Evolutionary conservation across 2,329 filamentous ascomycete genomes (phyloP).

Genomic region (Epichloe sibirici): DNA sequence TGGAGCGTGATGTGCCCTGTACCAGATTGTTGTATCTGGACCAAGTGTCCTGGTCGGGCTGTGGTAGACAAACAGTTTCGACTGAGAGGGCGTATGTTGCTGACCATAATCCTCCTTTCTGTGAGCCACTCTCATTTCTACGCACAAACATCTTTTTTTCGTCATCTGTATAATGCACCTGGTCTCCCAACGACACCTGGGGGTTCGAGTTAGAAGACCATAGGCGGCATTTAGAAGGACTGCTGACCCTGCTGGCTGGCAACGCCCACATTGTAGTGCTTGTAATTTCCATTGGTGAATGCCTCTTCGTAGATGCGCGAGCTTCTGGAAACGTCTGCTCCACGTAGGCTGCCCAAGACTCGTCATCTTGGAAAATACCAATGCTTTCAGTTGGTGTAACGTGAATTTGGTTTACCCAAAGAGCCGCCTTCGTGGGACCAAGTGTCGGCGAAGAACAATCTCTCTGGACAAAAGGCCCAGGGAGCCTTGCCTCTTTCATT

Average conservation of each 20-base stretch:
- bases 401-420: not conserved
- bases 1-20: not conserved
- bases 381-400: not conserved
- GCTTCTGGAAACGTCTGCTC: conserved; percentile 1
- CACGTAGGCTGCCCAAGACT: conserved; percentile 1
- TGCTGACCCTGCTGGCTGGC: not conserved
- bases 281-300: conserved; percentile 16
- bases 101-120: not conserved
- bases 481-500: not conserved
- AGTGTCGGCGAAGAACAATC: conserved; percentile 1
- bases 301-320: conserved; percentile 18
- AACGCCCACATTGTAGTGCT: conserved; percentile 25
- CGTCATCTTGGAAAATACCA: conserved; percentile 20
- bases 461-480: not conserved
- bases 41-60: conserved; percentile 13
- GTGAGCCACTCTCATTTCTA: not conserved
- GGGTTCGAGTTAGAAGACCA: not conserved
- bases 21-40: not conserved
- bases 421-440: not conserved
- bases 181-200: not conserved
- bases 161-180: not conserved
- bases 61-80: conserved; percentile 15
- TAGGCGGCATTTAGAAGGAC: not conserved
- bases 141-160: not conserved
- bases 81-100: not conserved